Conservation (phyloP, 345 rosid genomes). For the Moricandia arvensis region DNA sequence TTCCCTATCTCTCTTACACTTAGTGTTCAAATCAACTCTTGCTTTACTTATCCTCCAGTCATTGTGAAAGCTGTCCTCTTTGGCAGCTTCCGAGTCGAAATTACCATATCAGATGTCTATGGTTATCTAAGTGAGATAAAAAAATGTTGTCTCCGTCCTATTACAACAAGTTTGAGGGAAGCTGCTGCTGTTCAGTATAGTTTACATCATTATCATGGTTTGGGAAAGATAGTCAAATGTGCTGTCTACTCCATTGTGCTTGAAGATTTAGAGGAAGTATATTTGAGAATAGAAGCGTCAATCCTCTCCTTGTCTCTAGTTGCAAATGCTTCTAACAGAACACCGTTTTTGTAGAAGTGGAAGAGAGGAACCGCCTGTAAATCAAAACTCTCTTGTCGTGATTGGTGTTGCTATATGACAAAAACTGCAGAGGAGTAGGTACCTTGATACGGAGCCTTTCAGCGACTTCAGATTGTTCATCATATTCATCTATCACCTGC, state of each 20-base stretch:
- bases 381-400: constrained; percentile 5
- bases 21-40: not conserved
- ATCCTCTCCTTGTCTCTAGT: constrained; percentile 88
- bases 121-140: not conserved
- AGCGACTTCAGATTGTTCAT: constrained; percentile 73
- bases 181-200: constrained; percentile 14
- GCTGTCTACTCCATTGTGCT: not conserved
- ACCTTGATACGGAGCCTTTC: constrained; percentile 88
- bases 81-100: constrained; percentile 46
- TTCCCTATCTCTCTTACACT: constrained; percentile 7
- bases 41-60: not conserved
- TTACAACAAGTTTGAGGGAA: not conserved
- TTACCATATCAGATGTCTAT: constrained; percentile 8
- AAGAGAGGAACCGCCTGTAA: constrained; percentile 84
- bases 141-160: not conserved
- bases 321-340: constrained; percentile 73
- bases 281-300: constrained; percentile 64
- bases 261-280: constrained; percentile 42
- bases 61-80: constrained; percentile 31
- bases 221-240: not conserved
- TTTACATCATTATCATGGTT: constrained; percentile 8
- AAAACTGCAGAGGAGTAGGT: not conserved
- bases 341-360: constrained; percentile 81
- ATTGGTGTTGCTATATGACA: not conserved
- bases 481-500: constrained; percentile 95